Base-by-base conservation (phyloP, 2,329 filamentous ascomycete genomes). In the Hymenoscyphus salicellus region DNA sequence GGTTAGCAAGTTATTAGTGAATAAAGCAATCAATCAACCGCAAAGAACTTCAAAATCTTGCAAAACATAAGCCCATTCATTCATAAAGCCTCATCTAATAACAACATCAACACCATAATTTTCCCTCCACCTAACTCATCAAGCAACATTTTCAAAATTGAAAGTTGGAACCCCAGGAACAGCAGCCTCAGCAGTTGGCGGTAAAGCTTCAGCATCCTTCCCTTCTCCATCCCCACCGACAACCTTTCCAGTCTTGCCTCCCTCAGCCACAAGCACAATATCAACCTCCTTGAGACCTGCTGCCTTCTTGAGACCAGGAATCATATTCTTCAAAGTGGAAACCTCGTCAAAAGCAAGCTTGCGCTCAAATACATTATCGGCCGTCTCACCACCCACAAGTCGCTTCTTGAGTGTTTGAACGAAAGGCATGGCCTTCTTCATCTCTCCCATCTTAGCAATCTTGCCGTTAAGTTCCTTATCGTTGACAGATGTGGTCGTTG, bases 351-450 rank as follows among this genome's bases (percentile, higher is more conserved):
- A 99, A 0, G 86, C 84, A 67, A 99, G 82, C 79, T 94, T 92
- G 70, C 93, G 85, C 75, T 94, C 88, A 74, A 98, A 88, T 10
- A 97, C 92, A 1, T 79, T 82, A 28, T 84, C 81, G 1, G 86
- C 80, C 16, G 82, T 79, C 78, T 94, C 87, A 67, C 91, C 89
- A 59, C 83, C 82, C 64, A 92, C 83, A 63, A 99, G 84, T 61
- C 91, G n/a, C 77, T 86, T 91, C 88, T 97, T 97, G 66, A 98
- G 81, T 6, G 77, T 80, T 80, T 98, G 93, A 59, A 97, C 89
- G 75, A 97, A 98, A 0, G 95, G 95, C 94, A 98, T 98, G 2
- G 93, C 94, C 80, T 96, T 95, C 86, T 98, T 99, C 84, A 93
- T 92, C 79, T 96, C 91, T 55, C 87, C 88, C 74, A 92, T 83